A percentile compares a stretch with the other conserved stretches of the same genome.
Conservation (phyloP, 176 grass and related monocot genomes). For the Zea mays region DNA sequence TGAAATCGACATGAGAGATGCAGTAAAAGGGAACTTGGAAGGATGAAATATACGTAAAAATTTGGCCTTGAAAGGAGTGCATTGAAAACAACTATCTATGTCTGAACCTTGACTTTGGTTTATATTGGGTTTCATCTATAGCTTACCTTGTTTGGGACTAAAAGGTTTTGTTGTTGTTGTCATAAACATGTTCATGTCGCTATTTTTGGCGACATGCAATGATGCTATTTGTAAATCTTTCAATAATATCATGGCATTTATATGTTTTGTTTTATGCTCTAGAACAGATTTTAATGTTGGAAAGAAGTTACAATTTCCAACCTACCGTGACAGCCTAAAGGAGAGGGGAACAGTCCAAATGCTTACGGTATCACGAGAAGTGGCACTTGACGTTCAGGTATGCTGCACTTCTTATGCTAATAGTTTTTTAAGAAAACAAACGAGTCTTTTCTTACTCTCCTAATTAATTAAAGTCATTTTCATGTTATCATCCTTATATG, state of each 20-base stretch:
- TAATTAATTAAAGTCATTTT: slow-evolving; percentile 20
- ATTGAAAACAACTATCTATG: too few relatives aligned
- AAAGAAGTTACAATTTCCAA: slow-evolving; percentile 81
- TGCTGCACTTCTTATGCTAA: not conserved
- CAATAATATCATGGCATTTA: slow-evolving; percentile 25
- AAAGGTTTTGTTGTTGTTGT: too few relatives aligned
- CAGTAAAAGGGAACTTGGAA: too few relatives aligned
- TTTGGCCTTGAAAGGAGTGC: too few relatives aligned
- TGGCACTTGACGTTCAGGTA: slow-evolving; percentile 98
- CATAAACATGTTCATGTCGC: not conserved
- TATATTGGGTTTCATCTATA: too few relatives aligned
- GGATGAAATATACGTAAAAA: too few relatives aligned
- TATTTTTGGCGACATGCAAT: not conserved
- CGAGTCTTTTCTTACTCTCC: not conserved
- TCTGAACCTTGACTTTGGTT: too few relatives aligned
- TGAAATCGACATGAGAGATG: too few relatives aligned
- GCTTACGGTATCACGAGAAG: slow-evolving; percentile 87
- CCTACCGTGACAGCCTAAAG: slow-evolving; percentile 81
- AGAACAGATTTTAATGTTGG: slow-evolving; percentile 71
- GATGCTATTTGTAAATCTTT: slow-evolving; percentile 15
- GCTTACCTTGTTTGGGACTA: too few relatives aligned
- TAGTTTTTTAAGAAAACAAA: slow-evolving; percentile 4
- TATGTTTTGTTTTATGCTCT: slow-evolving; percentile 32
- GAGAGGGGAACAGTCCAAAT: slow-evolving; percentile 90
- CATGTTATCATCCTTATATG: not conserved